Evolutionary conservation across 805 yeast species (phyloP), one percentile per base, ranked within the genome.

Genomic region (Yamadazyma scolyti): DNA sequence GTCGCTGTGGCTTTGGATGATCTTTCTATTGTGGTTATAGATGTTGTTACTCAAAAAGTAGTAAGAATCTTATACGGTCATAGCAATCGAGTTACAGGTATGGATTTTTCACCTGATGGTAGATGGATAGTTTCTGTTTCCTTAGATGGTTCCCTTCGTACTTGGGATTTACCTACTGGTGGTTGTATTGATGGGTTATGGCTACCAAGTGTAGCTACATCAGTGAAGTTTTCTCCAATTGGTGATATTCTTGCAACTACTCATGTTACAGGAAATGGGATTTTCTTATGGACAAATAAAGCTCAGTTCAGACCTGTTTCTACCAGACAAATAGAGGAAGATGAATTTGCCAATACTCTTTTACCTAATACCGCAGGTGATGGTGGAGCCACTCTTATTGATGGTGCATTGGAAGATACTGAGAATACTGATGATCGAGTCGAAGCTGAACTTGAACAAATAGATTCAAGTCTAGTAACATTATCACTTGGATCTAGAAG

Each of bases 141-240:
- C 1, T 65, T 88, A 38, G 99, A 93, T 53, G 71, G 85, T 2
- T 88, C 97, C 0, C 68, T 93, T 28, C 75, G 98, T 49, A 87
- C 96, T 1, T 93, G 97, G 97, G 97, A 93, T 56, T 72, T 93
- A 37, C 97, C 97, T 24, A 83, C 96, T 1, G 97, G 98, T 28
- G 86, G 89, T 1, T 90, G 97, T 57, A 87, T 93, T 35, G 98
- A 93, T 61, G 97, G 96, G 40, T 79, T 90, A 11, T 62, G 66
- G 31, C 71, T 93, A 16, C 77, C 82, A 2, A 76, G 71, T 44
- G 89, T 88, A n/a, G 95, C 82, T 3, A 87, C 97, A 0, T 66
- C 74, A 33, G 67, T 94, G 19, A 77, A 80, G 48, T 74, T 93
- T 42, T 84, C 96, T 10, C 94, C 94, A 2, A 69, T 78, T 34